These are phyloP conservation scores for Acer negundo DNA, from an alignment of 345 rosid species.

Conservation along the genomic window DNA sequence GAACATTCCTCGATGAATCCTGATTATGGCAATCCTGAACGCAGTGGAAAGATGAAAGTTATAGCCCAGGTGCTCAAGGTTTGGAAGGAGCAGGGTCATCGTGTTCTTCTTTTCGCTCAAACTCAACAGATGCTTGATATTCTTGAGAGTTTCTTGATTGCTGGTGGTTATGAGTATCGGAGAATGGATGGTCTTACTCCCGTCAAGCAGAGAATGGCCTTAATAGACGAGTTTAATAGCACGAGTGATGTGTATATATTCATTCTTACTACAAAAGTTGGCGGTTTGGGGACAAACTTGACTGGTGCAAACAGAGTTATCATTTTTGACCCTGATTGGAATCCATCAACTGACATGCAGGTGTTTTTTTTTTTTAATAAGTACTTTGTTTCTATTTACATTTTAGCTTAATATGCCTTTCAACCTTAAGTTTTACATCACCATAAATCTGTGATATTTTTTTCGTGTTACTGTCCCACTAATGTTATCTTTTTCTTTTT, in stretches of 20 bases:
- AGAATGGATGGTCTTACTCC: conserved; percentile 98
- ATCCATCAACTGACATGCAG: conserved; percentile 98
- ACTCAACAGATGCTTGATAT: conserved; percentile 99
- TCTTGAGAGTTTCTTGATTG: conserved; percentile 72
- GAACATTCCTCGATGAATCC: conserved; percentile 73
- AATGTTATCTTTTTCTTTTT: not conserved
- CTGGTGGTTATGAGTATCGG: conserved; percentile 68
- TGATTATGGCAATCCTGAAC: conserved; percentile 90
- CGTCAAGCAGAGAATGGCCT: conserved; percentile 89
- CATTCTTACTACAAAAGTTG: conserved; percentile 91
- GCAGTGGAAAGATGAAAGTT: conserved; percentile 96
- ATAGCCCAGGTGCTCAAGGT: conserved; percentile 79
- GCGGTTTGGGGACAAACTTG: conserved; percentile 95
- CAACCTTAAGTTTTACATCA: not conserved
- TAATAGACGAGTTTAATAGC: conserved; percentile 90
- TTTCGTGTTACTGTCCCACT: not conserved
- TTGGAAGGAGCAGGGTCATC: conserved; percentile 93
- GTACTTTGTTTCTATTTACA: not conserved
- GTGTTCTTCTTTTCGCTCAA: conserved; percentile 88
- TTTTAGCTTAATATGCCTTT: conserved; percentile 14
- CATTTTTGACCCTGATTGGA: conserved; percentile 99
- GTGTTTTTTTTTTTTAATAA: conserved; percentile 36
- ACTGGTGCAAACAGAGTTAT: conserved; percentile 96
- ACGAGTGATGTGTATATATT: conserved; percentile 73
- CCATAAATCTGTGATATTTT: not conserved